Evolutionary conservation across 2,329 filamentous ascomycete genomes (phyloP), one percentile per base, ranked within the genome.

Genomic region (Aspergillus ustus): DNA sequence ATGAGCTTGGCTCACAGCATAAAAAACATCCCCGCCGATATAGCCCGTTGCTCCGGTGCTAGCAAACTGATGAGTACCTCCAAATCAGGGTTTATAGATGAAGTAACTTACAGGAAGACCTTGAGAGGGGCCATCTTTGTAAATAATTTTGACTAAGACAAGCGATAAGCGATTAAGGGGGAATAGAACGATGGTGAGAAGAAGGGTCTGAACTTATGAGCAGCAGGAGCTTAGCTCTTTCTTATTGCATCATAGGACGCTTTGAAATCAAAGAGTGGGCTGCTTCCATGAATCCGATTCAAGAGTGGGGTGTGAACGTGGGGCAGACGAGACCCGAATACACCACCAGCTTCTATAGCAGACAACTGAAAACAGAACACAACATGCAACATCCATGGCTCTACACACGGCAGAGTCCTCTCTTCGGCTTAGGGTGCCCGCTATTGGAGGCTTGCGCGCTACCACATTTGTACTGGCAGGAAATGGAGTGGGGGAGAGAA

Each of bases 21-120:
- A 80, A n/a, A 85, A 75, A 44, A 79, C 77, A 54, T 83, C 82
- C 34, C 84, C 83, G 6, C 83, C 83, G 52, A 85, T 84, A 67
- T 84, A 85, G 34, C 83, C 83, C 17, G 83, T 84, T 4, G 72
- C 77, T 20, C 82, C 83, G 37, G 82, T 84, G 15, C 83, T 84
- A 54, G 34, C 29, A 31, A 29, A 6, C 17, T 15, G 22, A 19
- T 59, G 22, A 60, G 49, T 15, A 40, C 31, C 22, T 34, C 17
- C 34, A 20, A 17, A 17, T 19, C n/a, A 17, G 52, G 7, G 31
- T 40, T 9, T 48, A 31, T 13, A 17, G 9, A 22, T 11, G 25
- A 22, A 9, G 40, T 34, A 72, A 59, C 9, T 61, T 66, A 77
- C 74, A 77, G 54, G 49, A 76, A 76, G 51, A 76, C 70, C 61